Percentiles rank a stretch among this genome's conserved stretches.
These are phyloP conservation scores for Candida adriatica DNA, from an alignment of 805 yeast genomes.

Conservation along the genomic window DNA sequence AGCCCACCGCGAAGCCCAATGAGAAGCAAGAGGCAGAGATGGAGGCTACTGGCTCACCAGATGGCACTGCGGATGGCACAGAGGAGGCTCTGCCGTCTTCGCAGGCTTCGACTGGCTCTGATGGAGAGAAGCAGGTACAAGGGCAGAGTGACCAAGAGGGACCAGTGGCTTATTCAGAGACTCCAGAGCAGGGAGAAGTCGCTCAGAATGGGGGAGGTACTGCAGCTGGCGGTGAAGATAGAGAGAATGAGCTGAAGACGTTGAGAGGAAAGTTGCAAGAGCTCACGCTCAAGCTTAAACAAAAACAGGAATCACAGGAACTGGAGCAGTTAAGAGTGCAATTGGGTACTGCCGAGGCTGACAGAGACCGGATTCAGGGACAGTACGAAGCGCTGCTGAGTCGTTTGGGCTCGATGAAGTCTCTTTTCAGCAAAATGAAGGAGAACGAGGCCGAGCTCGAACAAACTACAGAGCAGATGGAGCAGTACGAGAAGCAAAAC, in stretches of 20 bases:
- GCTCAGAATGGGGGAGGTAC: slow-evolving; percentile 5
- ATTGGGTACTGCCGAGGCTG: slow-evolving; percentile 34
- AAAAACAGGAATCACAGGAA: slow-evolving; percentile 4
- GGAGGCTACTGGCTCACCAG: slow-evolving; percentile 4
- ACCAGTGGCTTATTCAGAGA: slow-evolving; percentile 5
- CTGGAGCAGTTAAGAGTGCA: slow-evolving; percentile 22
- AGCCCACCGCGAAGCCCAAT: slow-evolving; percentile 4
- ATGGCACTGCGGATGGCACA: slow-evolving; percentile 6
- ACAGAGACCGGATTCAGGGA: slow-evolving; percentile 49
- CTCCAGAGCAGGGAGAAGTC: slow-evolving; percentile 5
- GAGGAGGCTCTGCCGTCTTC: slow-evolving; percentile 7
- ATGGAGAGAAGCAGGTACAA: slow-evolving; percentile 6
- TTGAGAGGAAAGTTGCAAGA: slow-evolving; percentile 4
- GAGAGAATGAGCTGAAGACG: slow-evolving; percentile 3
- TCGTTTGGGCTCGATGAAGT: slow-evolving; percentile 65
- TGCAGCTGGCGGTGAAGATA: slow-evolving; percentile 6
- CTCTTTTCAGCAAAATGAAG: slow-evolving; percentile 67
- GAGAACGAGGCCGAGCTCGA: slow-evolving; percentile 60
- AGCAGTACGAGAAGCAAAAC: slow-evolving; percentile 39
- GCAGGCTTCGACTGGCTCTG: slow-evolving; percentile 5
- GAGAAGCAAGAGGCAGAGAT: slow-evolving; percentile 2
- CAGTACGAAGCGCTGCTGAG: slow-evolving; percentile 58
- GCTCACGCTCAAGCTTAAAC: slow-evolving; percentile 8
- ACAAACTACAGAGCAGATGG: slow-evolving; percentile 42
- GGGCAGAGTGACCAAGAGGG: slow-evolving; percentile 4